Base-by-base conservation (phyloP, 768 basidiomycete genomes). In the Podaxis sp. region DNA sequence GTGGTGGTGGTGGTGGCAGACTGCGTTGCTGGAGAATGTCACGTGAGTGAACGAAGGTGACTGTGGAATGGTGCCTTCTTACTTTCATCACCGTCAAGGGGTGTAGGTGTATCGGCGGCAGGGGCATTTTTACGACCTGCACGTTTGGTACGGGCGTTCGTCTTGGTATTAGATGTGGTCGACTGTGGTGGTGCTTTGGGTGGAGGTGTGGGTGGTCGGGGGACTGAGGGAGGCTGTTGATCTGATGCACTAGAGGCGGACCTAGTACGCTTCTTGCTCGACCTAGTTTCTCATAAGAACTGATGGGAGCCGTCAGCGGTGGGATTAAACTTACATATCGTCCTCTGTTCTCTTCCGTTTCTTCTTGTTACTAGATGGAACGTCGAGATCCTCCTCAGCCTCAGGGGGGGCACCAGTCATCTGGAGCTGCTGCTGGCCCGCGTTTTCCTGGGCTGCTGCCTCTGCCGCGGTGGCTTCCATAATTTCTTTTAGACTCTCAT, bases 331-430 rank as follows among this genome's bases (percentile, higher is more conserved):
- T 72, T 64, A 91, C 90, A 70, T 70, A 65, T 91, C 90, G 54
- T 90, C 89, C 25, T 89, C 90, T 28, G 74, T 76, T 53, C 91
- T 82, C 71, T 92, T 93, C 69, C 91, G 82, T 73, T 92, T 93
- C 73, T 86, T 85, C 62, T 81, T 82, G 59, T 71, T 77, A 48
- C 66, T 72, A 0, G 69, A 59, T 18, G 63, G 68, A 21, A 70
- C 70, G 23, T 87, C 85, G 14, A 62, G 66, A 18, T 85, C 85
- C 13, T 81, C 81, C 40, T 82, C 82, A 7, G 76, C 73, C 21
- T 81, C 79, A 40, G 74, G 77, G 35, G 71, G 66, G 35, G 66
- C 68, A 55, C 70, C 67, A 40, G 67, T 67, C 53, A 78, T 77
- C 32, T 76, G 76, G 23, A 74, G 72, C 13, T 75, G 68, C 25